Evolutionary conservation across 2,329 filamentous ascomycete species (phyloP), one percentile per base, ranked within the genome.

Genomic region (Periconia sp.): DNA sequence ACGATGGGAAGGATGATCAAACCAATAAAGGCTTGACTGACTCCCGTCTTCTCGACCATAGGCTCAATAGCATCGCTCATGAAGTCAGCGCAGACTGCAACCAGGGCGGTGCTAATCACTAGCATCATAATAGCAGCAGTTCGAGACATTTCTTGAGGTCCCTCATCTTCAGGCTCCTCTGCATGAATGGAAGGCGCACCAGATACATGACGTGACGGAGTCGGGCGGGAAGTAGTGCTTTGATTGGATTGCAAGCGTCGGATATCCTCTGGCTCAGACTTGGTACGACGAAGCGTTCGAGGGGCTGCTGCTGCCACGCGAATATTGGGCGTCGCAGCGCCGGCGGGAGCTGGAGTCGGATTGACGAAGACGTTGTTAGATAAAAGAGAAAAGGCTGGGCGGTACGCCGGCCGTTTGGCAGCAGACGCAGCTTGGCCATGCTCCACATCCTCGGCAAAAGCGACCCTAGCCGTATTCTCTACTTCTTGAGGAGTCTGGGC

Each of bases 1-100:
- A 90, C 87, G 56, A 91, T 89, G 12, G 87, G 87, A 3, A 91
- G 73, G 38, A 91, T 81, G 55, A 91, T 90, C 6, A 91, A 77
- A 55, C 88, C 87, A 49, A 91, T 84, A 51, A 91, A 91, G 30
- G 86, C 85, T 60, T 88, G 78, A 46, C 80, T 86, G 43, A 91
- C 73, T 9, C 68, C 70, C 10, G 80, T 82, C 6, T 74, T 68
- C 11, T 73, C 69, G 1, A 86, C 81, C 65, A 90, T 82, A 5
- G 75, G 76, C 36, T 87, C 81, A 54, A 91, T 90, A 33, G 84
- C 82, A 54, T 82, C 79, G 17, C 89, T 87, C 67, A 90, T 81
- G 71, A 86, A 88, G 64, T 91, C 88, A 32, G 78, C 78, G 52
- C 78, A 81, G 32, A 80, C 69, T 26, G 87, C 86, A 10, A 82